phyloP scores from a whole-genome alignment of 2,329 filamentous ascomycete genomes.

The Xylariaceae sp. region DNA sequence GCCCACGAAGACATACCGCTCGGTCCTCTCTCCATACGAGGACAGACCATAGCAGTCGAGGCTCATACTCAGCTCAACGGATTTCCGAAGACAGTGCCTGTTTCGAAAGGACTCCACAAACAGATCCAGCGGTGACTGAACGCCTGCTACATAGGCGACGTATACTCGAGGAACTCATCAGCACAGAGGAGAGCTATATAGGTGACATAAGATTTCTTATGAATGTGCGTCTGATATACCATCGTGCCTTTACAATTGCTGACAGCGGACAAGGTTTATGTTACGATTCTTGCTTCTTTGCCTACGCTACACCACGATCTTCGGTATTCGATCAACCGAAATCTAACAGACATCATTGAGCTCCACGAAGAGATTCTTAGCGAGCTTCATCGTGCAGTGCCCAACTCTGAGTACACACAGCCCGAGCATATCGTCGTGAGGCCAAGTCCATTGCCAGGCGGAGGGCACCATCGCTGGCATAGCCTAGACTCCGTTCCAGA shows the following conservation, averaged over 20 bases:
- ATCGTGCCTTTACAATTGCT: neutral
- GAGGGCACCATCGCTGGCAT: slow-evolving; percentile 53
- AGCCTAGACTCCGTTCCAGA: slow-evolving; percentile 56
- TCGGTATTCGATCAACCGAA: slow-evolving; percentile 76
- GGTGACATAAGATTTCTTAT: slow-evolving; percentile 84
- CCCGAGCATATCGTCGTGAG: slow-evolving; percentile 40
- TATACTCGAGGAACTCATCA: slow-evolving; percentile 83
- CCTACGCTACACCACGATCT: slow-evolving; percentile 68
- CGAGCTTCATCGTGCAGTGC: slow-evolving; percentile 73
- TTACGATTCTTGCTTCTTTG: slow-evolving; percentile 75
- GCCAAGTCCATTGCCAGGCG: slow-evolving; percentile 28
- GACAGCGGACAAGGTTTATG: slow-evolving; percentile 65
- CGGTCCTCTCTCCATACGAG: slow-evolving; percentile 61
- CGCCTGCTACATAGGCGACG: slow-evolving; percentile 77
- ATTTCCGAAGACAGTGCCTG: slow-evolving; percentile 70
- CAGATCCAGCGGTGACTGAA: slow-evolving; percentile 73
- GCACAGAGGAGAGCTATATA: slow-evolving; percentile 87
- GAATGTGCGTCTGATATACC: slow-evolving; percentile 65
- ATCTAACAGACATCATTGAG: slow-evolving; percentile 78
- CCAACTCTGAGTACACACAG: slow-evolving; percentile 68
- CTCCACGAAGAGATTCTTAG: slow-evolving; percentile 83
- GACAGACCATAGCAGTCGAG: slow-evolving; percentile 67
- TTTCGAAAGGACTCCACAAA: slow-evolving; percentile 56
- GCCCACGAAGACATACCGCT: slow-evolving; percentile 59
- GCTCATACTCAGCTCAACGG: slow-evolving; percentile 64